phyloP scores from a whole-genome alignment of 208 protist genomes.

The Wallacemonas sp. region DNA sequence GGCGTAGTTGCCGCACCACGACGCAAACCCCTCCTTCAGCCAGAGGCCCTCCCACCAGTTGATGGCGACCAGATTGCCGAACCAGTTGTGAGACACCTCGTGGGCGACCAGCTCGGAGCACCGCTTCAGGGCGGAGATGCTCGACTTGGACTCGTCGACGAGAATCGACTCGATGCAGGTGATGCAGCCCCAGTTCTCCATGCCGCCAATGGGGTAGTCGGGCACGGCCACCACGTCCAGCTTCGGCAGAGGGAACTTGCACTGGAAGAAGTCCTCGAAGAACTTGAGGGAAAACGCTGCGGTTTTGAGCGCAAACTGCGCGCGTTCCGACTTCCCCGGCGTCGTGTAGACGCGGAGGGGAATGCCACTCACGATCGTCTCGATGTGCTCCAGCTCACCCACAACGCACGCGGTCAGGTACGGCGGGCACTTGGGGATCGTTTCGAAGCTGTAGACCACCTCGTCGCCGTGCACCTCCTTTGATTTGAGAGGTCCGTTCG shows the following conservation, averaged over 20 bases:
- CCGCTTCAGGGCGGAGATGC: constrained; percentile 65
- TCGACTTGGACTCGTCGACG: constrained; percentile 66
- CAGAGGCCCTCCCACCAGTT: constrained; percentile 98
- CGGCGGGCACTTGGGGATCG: constrained; percentile 90
- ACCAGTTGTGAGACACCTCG: constrained; percentile 98
- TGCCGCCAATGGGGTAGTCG: constrained; percentile 96
- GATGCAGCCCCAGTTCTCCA: constrained; percentile 97
- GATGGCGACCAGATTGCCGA: constrained; percentile 99
- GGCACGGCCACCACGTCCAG: constrained; percentile 97
- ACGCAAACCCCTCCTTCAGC: constrained; percentile 99
- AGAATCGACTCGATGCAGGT: constrained; percentile 92
- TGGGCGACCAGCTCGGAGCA: constrained; percentile 93
- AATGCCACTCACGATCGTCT: constrained; percentile 55
- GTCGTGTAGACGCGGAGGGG: constrained; percentile 77
- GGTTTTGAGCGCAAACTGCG: constrained; percentile 83
- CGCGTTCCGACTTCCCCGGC: constrained; percentile 61
- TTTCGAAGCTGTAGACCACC: constrained; percentile 80
- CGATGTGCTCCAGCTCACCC: constrained; percentile 91
- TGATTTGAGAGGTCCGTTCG: constrained; percentile 58
- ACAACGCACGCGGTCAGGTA: constrained; percentile 97
- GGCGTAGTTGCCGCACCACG: constrained; percentile 93
- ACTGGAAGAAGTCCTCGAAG: constrained; percentile 90
- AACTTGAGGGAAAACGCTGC: constrained; percentile 75
- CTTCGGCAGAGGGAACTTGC: constrained; percentile 95
- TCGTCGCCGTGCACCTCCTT: constrained; percentile 36